Percentiles rank a stretch among this genome's conserved stretches.
phyloP scores from a whole-genome alignment of 768 basidiomycete species.

The Mycena polygramma region DNA sequence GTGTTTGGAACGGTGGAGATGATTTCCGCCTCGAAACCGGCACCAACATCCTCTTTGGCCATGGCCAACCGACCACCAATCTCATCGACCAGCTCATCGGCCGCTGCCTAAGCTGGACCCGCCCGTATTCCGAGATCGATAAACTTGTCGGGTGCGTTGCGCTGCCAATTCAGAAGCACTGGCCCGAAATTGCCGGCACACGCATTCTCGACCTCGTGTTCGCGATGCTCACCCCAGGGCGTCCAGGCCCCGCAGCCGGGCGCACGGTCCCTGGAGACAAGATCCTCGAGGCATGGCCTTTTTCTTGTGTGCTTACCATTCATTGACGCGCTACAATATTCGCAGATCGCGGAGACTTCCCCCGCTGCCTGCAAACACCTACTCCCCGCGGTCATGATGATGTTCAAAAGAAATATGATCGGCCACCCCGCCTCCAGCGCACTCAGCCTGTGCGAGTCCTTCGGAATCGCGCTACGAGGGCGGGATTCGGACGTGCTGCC shows the following conservation, averaged over 20 bases:
- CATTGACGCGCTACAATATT: too few species aligned
- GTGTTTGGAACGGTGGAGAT: too few species aligned
- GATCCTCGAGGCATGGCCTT: conserved; percentile 26
- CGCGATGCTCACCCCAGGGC: conserved; percentile 31
- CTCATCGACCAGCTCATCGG: conserved; percentile 30
- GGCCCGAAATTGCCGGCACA: conserved; percentile 29
- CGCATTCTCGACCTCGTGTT: conserved; percentile 21
- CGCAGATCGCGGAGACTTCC: conserved; percentile 29
- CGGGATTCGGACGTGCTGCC: conserved; percentile 3
- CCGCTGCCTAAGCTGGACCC: conserved; percentile 29
- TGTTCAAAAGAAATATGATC: conserved; percentile 28
- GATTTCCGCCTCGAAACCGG: conserved; percentile 27
- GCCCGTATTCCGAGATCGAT: conserved; percentile 25
- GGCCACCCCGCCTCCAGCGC: background rate
- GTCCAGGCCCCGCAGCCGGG: conserved; percentile 16
- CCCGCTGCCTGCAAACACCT: conserved; percentile 34
- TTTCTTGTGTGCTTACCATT: background rate
- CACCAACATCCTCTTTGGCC: conserved; percentile 25
- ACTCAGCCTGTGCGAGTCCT: conserved; percentile 17
- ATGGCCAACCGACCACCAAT: conserved; percentile 17
- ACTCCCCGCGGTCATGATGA: conserved; percentile 27
- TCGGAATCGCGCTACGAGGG: conserved; percentile 20
- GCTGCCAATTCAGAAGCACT: conserved; percentile 28
- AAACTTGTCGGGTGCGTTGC: conserved; percentile 24
- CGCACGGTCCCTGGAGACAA: conserved; percentile 33